Conservation (phyloP, 2,329 filamentous ascomycete genomes). For the Cercospora sojina region DNA sequence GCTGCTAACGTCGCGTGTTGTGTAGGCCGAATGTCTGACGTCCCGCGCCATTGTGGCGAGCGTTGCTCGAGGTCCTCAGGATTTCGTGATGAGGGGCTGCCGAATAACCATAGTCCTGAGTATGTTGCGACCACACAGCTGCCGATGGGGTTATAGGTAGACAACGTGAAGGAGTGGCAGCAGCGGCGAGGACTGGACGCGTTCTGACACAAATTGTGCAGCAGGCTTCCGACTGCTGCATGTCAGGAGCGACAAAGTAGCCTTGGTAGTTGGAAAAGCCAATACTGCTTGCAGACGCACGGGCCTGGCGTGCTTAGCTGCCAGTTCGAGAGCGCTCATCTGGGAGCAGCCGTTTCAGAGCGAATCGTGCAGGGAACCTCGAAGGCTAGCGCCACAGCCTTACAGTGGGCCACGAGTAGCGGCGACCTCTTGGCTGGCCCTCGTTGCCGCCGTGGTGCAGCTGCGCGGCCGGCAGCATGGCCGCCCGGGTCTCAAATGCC, state of each 20-base stretch:
- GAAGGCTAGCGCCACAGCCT: constrained; percentile 4
- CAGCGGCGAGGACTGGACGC: not conserved
- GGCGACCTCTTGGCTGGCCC: not conserved
- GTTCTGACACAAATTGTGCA: constrained; percentile 7
- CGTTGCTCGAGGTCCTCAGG: not conserved
- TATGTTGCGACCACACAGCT: not conserved
- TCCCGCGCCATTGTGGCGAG: constrained; percentile 12
- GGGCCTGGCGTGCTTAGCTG: constrained; percentile 7
- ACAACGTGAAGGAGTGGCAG: not conserved
- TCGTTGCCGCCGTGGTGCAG: constrained; percentile 5
- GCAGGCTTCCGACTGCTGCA: constrained; percentile 3
- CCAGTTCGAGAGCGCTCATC: constrained; percentile 8
- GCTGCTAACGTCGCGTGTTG: constrained; percentile 13
- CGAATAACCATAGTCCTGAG: constrained; percentile 10
- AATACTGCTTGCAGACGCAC: constrained; percentile 5
- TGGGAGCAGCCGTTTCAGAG: constrained; percentile 11
- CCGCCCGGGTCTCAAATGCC: not conserved
- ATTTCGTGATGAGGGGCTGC: constrained; percentile 1
- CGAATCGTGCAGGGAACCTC: constrained; percentile 9
- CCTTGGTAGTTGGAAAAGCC: not conserved
- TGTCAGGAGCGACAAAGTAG: constrained; percentile 7
- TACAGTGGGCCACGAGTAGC: constrained; percentile 10
- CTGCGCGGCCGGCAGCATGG: constrained; percentile 10
- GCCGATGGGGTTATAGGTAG: not conserved
- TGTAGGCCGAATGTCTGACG: constrained; percentile 7